These are phyloP conservation scores for Pisolithus sp. DNA, from an alignment of 768 basidiomycete species.

Conservation along the genomic window DNA sequence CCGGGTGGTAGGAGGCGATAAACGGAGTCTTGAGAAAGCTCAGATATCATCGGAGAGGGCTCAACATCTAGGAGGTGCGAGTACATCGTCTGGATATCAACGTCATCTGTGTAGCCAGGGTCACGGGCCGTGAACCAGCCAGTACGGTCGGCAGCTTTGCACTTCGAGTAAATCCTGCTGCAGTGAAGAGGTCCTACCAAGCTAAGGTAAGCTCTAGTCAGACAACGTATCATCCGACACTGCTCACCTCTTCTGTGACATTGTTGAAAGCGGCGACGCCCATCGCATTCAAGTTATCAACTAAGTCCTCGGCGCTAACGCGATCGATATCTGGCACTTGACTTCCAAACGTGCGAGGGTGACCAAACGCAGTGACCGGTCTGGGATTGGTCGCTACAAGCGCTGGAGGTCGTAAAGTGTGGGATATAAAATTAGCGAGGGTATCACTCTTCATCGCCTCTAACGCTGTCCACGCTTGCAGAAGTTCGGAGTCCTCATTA, in stretches of 20 bases:
- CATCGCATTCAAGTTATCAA: conserved; percentile 76
- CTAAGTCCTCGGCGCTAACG: conserved; percentile 61
- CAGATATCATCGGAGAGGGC: conserved; percentile 66
- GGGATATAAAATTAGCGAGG: conserved; percentile 40
- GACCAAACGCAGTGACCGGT: conserved; percentile 3
- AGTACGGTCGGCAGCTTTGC: conserved; percentile 68
- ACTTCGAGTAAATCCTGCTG: conserved; percentile 76
- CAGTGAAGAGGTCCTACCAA: conserved; percentile 65
- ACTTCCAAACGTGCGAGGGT: conserved; percentile 23
- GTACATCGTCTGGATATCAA: conserved; percentile 79
- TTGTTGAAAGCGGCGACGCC: conserved; percentile 68
- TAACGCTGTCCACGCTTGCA: conserved; percentile 41
- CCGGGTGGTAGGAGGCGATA: conserved; percentile 73
- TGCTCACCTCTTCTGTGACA: conserved; percentile 65
- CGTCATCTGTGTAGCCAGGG: conserved; percentile 44
- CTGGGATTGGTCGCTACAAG: conserved; percentile 22
- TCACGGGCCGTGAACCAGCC: conserved; percentile 72
- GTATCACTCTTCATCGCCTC: conserved; percentile 38
- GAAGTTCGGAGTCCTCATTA: conserved; percentile 38
- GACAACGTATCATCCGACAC: neutral
- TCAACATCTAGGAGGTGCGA: conserved; percentile 66
- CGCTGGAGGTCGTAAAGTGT: conserved; percentile 55
- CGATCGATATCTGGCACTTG: conserved; percentile 60
- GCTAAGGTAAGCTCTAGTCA: conserved; percentile 5
- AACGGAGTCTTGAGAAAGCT: conserved; percentile 59